These are phyloP conservation scores for Vitellaria paradoxa DNA, from an alignment of 179 eudicot species.

Conservation along the genomic window DNA sequence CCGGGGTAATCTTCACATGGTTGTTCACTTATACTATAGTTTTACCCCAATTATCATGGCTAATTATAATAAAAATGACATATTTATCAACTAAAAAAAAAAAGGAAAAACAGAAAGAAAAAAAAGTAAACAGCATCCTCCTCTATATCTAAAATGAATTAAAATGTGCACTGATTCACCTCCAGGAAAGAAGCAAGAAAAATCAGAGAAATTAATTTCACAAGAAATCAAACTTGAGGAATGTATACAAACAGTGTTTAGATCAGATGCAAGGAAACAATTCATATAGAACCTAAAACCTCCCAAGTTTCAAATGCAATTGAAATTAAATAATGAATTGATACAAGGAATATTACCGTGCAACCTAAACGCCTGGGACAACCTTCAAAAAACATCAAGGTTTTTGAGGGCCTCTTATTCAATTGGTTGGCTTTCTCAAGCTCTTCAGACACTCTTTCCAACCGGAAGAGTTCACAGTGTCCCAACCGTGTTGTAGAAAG, in stretches of 20 bases:
- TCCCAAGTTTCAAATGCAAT: conserved; percentile 8
- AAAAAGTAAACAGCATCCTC: too few species aligned
- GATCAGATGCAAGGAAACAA: background rate
- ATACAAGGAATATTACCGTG: conserved; percentile 62
- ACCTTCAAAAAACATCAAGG: conserved; percentile 97
- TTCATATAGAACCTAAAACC: background rate
- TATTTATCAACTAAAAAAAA: too few species aligned
- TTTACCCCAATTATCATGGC: too few species aligned
- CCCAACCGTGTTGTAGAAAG: conserved; percentile 66
- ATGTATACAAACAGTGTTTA: background rate
- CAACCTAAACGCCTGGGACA: conserved; percentile 99
- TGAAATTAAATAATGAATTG: background rate
- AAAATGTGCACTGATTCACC: too few species aligned
- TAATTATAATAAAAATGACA: too few species aligned
- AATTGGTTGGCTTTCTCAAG: conserved; percentile 55
- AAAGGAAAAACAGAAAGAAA: too few species aligned
- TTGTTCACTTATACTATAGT: too few species aligned
- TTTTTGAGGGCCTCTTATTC: conserved; percentile 68
- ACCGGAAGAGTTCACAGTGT: conserved; percentile 77
- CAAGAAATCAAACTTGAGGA: background rate
- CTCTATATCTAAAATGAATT: too few species aligned
- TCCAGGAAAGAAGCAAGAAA: too few species aligned
- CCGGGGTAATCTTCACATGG: too few species aligned
- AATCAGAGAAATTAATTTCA: background rate
- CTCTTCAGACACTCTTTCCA: conserved; percentile 78